These are phyloP conservation scores for Suillus lakei DNA, from an alignment of 768 basidiomycete species.

Conservation along the genomic window DNA sequence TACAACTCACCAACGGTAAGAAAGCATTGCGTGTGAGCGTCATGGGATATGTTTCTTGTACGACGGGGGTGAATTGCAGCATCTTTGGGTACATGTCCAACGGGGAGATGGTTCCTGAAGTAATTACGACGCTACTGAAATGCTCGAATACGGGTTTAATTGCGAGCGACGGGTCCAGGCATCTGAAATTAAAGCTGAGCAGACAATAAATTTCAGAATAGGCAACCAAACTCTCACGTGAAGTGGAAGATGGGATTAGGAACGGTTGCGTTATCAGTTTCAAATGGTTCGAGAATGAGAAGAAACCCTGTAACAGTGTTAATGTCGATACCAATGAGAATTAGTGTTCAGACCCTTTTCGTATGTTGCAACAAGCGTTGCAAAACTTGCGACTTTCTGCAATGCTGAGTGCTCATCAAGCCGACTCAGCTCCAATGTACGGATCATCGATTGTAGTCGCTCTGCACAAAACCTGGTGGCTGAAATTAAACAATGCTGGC, in stretches of 20 bases:
- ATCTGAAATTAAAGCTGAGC: conserved; percentile 53
- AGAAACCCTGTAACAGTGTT: conserved; percentile 71
- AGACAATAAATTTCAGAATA: conserved; percentile 2
- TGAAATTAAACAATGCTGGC: conserved; percentile 4
- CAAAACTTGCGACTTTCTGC: conserved; percentile 95
- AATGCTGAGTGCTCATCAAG: conserved; percentile 91
- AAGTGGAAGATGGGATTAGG: conserved; percentile 99
- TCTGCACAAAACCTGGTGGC: conserved; percentile 89
- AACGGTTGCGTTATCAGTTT: conserved; percentile 97
- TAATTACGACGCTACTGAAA: conserved; percentile 98
- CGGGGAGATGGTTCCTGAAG: conserved; percentile 97
- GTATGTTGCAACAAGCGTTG: conserved; percentile 96
- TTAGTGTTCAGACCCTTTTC: conserved; percentile 74
- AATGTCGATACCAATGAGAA: conserved; percentile 1
- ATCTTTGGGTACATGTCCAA: conserved; percentile 99
- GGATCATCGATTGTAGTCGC: conserved; percentile 89
- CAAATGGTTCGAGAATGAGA: conserved; percentile 96
- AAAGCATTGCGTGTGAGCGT: conserved; percentile 96
- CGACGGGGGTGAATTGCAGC: conserved; percentile 96
- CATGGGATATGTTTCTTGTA: conserved; percentile 98
- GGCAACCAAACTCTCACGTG: conserved; percentile 57
- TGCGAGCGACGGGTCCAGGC: conserved; percentile 95
- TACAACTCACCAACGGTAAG: conserved; percentile 78
- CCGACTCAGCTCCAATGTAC: conserved; percentile 86
- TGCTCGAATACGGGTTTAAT: conserved; percentile 98